phyloP scores from a whole-genome alignment of 768 basidiomycete species.

The Psilocybe azurescens region DNA sequence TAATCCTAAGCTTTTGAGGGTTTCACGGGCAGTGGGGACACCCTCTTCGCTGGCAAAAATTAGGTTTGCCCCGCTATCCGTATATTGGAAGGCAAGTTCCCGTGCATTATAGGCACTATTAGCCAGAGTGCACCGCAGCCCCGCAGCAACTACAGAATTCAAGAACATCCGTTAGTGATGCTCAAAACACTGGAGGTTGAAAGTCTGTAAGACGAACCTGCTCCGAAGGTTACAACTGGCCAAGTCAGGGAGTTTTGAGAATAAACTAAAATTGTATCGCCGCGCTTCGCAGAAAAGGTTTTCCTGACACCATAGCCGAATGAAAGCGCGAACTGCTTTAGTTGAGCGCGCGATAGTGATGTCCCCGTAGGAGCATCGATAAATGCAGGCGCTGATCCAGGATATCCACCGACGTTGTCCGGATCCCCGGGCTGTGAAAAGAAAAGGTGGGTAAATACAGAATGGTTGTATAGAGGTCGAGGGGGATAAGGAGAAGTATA shows the following conservation, averaged over 20 bases:
- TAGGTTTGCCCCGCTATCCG: constrained; percentile 65
- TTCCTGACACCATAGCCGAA: constrained; percentile 63
- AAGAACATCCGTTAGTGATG: constrained; percentile 8
- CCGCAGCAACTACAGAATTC: constrained; percentile 57
- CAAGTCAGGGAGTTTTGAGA: constrained; percentile 68
- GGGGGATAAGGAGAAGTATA: constrained; percentile 51
- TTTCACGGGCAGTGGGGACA: constrained; percentile 56
- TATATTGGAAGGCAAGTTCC: constrained; percentile 77
- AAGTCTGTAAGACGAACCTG: constrained; percentile 33
- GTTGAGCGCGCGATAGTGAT: constrained; percentile 57
- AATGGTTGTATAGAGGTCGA: constrained; percentile 42
- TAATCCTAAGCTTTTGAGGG: constrained; percentile 58
- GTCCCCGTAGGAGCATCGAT: constrained; percentile 68
- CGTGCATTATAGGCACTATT: constrained; percentile 72
- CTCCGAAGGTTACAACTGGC: constrained; percentile 53
- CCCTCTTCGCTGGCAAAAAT: constrained; percentile 72
- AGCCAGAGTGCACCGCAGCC: constrained; percentile 70
- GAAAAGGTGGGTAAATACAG: constrained; percentile 57
- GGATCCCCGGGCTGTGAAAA: constrained; percentile 29
- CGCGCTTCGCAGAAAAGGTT: constrained; percentile 37
- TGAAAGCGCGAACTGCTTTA: constrained; percentile 57
- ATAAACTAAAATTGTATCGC: constrained; percentile 68
- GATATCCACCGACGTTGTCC: constrained; percentile 45
- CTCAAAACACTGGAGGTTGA: background rate
- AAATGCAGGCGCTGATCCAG: constrained; percentile 55